A percentile compares a stretch with the other conserved stretches of the same genome.
These are phyloP conservation scores for Tulasnella sp. DNA, from an alignment of 768 basidiomycete species.

Conservation along the genomic window DNA sequence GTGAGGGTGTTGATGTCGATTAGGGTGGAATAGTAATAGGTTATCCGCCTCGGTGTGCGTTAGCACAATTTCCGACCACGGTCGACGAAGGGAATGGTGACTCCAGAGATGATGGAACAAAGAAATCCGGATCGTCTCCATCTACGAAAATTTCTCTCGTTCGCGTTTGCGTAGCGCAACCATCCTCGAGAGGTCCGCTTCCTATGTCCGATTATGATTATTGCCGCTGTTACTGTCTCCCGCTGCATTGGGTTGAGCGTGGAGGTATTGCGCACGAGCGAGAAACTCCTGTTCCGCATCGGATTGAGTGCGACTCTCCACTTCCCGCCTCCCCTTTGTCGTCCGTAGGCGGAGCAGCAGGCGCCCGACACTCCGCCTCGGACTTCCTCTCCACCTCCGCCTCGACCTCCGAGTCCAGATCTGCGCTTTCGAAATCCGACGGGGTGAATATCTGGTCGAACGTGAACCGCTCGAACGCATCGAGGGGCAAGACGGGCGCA, in stretches of 20 bases:
- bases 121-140: not conserved
- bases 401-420: not conserved
- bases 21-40: not conserved
- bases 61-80: not conserved
- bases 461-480: constrained; percentile 8
- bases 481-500: not conserved
- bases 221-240: not conserved
- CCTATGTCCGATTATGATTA: not conserved
- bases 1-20: not conserved
- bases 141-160: not conserved
- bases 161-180: not conserved
- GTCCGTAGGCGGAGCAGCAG: not conserved
- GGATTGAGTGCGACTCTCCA: not conserved
- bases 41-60: not conserved
- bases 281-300: too few species aligned
- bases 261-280: not conserved
- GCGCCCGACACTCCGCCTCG: too few species aligned
- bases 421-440: not conserved
- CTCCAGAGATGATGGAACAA: not conserved
- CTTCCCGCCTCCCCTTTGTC: not conserved
- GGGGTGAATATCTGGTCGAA: not conserved
- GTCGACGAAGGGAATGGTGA: not conserved
- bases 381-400: too few species aligned
- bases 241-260: not conserved
- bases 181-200: constrained; percentile 7